Conservation (phyloP, 225 moss, liverwort and hornwort species). For the Lunularia cruciata region DNA sequence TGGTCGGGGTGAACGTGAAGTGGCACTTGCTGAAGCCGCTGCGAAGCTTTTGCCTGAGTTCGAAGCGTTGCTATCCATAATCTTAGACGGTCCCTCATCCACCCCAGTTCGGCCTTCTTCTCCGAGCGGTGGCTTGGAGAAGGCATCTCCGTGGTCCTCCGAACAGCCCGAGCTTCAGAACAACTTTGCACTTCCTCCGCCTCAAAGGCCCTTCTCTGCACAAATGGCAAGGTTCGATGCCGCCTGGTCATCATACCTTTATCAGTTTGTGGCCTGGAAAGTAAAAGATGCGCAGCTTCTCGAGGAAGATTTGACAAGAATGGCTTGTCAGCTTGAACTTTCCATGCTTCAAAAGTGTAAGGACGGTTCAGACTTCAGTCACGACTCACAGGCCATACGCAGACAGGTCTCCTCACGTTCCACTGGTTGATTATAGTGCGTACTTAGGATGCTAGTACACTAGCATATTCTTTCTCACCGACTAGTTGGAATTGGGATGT, state of each 20-base stretch:
- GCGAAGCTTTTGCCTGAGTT: constrained; percentile 69
- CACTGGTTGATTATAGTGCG: no score
- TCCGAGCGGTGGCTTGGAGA: constrained; percentile 21
- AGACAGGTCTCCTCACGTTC: constrained; percentile 59
- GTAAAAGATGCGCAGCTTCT: constrained; percentile 79
- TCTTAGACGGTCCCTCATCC: constrained; percentile 47
- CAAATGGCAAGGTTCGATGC: constrained; percentile 75
- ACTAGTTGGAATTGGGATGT: no score
- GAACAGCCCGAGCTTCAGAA: constrained; percentile 28
- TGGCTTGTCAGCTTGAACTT: constrained; percentile 90
- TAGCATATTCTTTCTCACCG: no score
- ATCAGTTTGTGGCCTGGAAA: constrained; percentile 93
- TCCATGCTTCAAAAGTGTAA: constrained; percentile 90
- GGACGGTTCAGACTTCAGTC: constrained; percentile 54
- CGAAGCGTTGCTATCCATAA: constrained; percentile 55
- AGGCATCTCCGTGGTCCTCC: constrained; percentile 26
- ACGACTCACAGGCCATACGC: constrained; percentile 78
- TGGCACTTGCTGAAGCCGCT: constrained; percentile 70
- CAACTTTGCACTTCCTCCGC: constrained; percentile 23
- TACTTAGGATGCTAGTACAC: no score
- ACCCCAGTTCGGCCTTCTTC: constrained; percentile 27
- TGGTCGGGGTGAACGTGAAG: constrained; percentile 58
- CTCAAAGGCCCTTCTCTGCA: constrained; percentile 59
- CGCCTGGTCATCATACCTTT: constrained; percentile 81
- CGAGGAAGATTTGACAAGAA: constrained; percentile 79